These are phyloP conservation scores for Miamiensis avidus DNA, from an alignment of 169 alveolate genomes.

Conservation along the genomic window DNA sequence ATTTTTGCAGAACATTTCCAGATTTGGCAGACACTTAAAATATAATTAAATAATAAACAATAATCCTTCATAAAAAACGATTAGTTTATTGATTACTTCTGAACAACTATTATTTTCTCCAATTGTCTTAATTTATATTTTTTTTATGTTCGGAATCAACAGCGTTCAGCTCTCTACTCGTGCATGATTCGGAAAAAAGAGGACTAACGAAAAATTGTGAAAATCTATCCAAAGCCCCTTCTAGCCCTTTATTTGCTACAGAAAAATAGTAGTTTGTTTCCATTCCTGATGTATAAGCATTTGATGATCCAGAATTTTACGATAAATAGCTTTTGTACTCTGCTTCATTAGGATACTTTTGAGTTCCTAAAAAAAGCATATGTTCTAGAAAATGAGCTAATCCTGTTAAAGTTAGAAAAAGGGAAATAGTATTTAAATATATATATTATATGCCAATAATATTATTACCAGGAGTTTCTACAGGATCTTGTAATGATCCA, in stretches of 20 bases:
- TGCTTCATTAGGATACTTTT: constrained; percentile 80
- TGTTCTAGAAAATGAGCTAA: constrained; percentile 95
- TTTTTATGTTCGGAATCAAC: constrained; percentile 90
- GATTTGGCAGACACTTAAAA: constrained; percentile 12
- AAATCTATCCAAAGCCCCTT: constrained; percentile 83
- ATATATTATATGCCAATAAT: neutral
- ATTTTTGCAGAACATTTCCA: constrained; percentile 52
- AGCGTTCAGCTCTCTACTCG: constrained; percentile 86
- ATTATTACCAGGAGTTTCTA: constrained; percentile 38
- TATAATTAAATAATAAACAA: neutral
- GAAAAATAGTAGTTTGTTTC: constrained; percentile 81
- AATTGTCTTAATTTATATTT: constrained; percentile 81
- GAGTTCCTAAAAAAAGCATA: constrained; percentile 89
- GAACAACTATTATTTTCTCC: constrained; percentile 56
- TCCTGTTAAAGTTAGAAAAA: constrained; percentile 64
- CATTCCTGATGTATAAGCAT: constrained; percentile 83
- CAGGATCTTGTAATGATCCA: constrained; percentile 84
- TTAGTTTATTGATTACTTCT: constrained; percentile 5
- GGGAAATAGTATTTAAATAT: neutral
- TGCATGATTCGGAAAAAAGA: constrained; percentile 74
- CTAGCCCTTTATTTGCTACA: constrained; percentile 59
- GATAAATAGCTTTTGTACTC: constrained; percentile 65
- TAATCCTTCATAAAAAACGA: constrained; percentile 14
- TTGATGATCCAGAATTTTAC: constrained; percentile 86
- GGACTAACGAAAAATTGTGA: constrained; percentile 84